phyloP scores from a whole-genome alignment of 371 early-diverging fungal species.

The Vairimorpha apis region DNA sequence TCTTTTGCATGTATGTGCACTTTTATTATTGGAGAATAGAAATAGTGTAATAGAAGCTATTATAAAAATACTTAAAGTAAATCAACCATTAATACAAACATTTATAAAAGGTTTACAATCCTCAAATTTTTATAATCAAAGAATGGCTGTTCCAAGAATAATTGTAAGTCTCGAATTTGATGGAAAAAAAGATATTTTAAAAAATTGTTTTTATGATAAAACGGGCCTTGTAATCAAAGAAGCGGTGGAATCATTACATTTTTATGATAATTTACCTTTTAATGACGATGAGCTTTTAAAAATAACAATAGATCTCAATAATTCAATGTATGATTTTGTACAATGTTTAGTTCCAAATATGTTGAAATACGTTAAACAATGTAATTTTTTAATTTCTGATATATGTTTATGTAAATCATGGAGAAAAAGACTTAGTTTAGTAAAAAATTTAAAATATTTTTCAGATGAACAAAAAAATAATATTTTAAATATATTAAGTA shows the following conservation, averaged over 20 bases:
- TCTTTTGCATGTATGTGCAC: constrained; percentile 12
- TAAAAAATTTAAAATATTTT: constrained; percentile 10
- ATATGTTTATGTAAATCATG: constrained; percentile 26
- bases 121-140: constrained; percentile 26
- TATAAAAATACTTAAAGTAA: constrained; percentile 3
- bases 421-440: constrained; percentile 37
- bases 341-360: constrained; percentile 25
- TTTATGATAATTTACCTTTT: constrained; percentile 10
- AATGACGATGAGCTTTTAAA: constrained; percentile 30
- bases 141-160: constrained; percentile 26
- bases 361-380: constrained; percentile 13
- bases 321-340: constrained; percentile 17
- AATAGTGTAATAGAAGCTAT: constrained; percentile 7
- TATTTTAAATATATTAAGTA: constrained; percentile 12
- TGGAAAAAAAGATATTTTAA: constrained; percentile 13
- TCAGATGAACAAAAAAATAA: not conserved
- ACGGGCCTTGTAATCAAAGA: constrained; percentile 12
- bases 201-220: constrained; percentile 11
- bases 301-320: constrained; percentile 10
- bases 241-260: not conserved
- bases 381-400: constrained; percentile 22
- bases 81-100: not conserved
- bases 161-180: not conserved
- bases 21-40: constrained; percentile 22
- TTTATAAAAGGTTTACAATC: constrained; percentile 8